Percentiles rank a stretch among this genome's conserved stretches.
phyloP scores from a whole-genome alignment of 2,329 filamentous ascomycete species.

The Colletotrichum musicola region DNA sequence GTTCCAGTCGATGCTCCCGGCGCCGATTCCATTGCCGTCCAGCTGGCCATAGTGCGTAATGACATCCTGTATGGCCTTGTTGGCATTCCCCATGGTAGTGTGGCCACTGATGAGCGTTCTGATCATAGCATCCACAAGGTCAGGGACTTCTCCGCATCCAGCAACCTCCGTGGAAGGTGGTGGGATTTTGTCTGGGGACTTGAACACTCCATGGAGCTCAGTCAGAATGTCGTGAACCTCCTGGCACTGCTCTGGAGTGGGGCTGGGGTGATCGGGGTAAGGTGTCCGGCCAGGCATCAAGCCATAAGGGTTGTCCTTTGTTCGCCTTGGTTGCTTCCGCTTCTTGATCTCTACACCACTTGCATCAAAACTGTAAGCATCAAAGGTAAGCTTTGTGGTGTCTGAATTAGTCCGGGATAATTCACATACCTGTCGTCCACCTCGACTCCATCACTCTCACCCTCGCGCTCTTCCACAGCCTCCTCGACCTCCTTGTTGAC shows the following conservation, averaged over 20 bases:
- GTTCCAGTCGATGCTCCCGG: conserved; percentile 82
- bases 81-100: conserved; percentile 66
- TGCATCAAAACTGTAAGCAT: neutral
- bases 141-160: conserved; percentile 72
- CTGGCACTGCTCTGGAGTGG: conserved; percentile 77
- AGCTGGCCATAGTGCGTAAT: conserved; percentile 74
- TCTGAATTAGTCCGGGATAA: too few species aligned
- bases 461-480: too few species aligned
- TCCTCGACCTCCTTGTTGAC: neutral
- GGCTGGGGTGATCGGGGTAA: conserved; percentile 75
- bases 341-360: conserved; percentile 34
- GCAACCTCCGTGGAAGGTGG: conserved; percentile 77
- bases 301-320: conserved; percentile 58
- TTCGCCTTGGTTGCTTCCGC: conserved; percentile 43
- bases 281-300: conserved; percentile 70
- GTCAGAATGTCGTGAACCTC: conserved; percentile 76
- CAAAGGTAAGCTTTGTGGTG: neutral
- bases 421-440: too few species aligned
- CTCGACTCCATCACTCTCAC: too few species aligned
- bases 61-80: conserved; percentile 74
- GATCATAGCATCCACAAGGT: conserved; percentile 65
- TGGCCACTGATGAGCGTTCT: conserved; percentile 66
- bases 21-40: conserved; percentile 70
- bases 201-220: conserved; percentile 73
- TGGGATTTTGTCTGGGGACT: conserved; percentile 75